These are phyloP conservation scores for Trematosphaeria pertusa DNA, from an alignment of 2,329 filamentous ascomycete genomes.

Conservation along the genomic window DNA sequence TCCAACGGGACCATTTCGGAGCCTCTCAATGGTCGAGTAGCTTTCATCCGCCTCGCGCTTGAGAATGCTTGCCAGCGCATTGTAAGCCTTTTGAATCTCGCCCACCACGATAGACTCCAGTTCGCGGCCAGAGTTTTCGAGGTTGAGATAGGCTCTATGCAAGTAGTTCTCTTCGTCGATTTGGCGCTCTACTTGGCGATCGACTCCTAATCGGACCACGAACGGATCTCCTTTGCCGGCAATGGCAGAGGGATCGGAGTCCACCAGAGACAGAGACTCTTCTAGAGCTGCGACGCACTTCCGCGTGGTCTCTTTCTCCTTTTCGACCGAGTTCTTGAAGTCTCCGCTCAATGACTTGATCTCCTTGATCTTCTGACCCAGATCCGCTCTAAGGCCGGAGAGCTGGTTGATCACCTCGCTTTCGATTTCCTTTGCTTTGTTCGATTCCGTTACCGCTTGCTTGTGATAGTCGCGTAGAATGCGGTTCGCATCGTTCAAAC, in stretches of 20 bases:
- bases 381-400: slow-evolving; percentile 82
- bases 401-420: slow-evolving; percentile 89
- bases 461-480: slow-evolving; percentile 85
- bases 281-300: slow-evolving; percentile 82
- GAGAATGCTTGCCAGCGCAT: slow-evolving; percentile 87
- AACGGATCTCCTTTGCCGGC: slow-evolving; percentile 93
- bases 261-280: slow-evolving; percentile 79
- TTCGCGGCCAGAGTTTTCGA: slow-evolving; percentile 92
- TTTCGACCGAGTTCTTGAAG: slow-evolving; percentile 96
- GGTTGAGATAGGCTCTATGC: slow-evolving; percentile 90
- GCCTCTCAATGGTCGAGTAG: slow-evolving; percentile 77
- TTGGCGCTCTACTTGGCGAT: slow-evolving; percentile 89
- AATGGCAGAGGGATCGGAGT: slow-evolving; percentile 75
- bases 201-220: slow-evolving; percentile 82
- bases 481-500: slow-evolving; percentile 85
- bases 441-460: slow-evolving; percentile 77
- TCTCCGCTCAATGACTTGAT: slow-evolving; percentile 93
- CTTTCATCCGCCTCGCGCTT: slow-evolving; percentile 89
- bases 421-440: slow-evolving; percentile 89
- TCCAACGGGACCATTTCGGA: slow-evolving; percentile 83
- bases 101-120: slow-evolving; percentile 95
- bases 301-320: slow-evolving; percentile 86
- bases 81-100: slow-evolving; percentile 98
- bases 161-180: slow-evolving; percentile 98
- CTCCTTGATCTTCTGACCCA: slow-evolving; percentile 97